phyloP scores from a whole-genome alignment of 208 protist species.

The Crithidia fasciculata region DNA sequence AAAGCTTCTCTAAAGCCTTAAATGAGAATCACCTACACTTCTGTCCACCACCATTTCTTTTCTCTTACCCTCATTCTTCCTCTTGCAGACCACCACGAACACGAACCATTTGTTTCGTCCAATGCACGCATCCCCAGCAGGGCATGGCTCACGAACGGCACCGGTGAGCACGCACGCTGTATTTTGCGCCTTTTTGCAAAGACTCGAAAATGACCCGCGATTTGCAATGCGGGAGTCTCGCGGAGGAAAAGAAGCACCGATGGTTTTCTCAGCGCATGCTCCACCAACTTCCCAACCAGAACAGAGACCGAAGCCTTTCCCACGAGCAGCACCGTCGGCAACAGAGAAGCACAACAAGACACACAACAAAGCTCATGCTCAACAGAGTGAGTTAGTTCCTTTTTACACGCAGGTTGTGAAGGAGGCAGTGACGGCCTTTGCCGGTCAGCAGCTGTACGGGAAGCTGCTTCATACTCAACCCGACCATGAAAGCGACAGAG shows the following conservation, averaged over 20 bases:
- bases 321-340: no score
- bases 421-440: slow-evolving; percentile 29
- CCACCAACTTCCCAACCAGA: neutral
- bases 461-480: neutral
- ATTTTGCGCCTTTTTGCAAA: slow-evolving; percentile 20
- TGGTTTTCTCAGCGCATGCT: neutral
- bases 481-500: neutral
- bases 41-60: slow-evolving; percentile 4
- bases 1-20: no score
- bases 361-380: neutral
- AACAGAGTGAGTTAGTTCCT: neutral
- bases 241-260: neutral
- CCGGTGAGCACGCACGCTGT: slow-evolving; percentile 17
- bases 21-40: no score
- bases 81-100: neutral
- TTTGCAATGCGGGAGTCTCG: no score
- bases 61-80: slow-evolving; percentile 4
- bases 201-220: neutral
- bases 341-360: neutral
- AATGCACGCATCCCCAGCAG: neutral
- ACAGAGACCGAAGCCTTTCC: neutral
- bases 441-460: slow-evolving; percentile 7
- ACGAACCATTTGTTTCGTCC: no score
- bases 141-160: neutral
- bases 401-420: slow-evolving; percentile 33